Evolutionary conservation across 2,329 filamentous ascomycete genomes (phyloP).

Genomic region (Alternaria angustiovoidea): DNA sequence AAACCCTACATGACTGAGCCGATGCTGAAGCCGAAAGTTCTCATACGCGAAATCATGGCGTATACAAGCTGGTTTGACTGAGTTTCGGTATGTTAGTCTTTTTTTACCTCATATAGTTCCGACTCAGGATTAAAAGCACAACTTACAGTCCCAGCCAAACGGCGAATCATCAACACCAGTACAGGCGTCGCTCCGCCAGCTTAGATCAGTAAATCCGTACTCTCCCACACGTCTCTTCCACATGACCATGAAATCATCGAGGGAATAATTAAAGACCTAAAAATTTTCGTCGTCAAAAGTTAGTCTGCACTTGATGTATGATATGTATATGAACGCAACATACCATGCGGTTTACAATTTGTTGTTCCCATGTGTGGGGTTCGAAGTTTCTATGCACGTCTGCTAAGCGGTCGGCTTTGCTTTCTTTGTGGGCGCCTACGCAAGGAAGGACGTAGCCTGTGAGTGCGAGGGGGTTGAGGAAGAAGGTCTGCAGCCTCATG

Average conservation of each 20-base stretch:
- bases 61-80: background rate
- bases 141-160: constrained; percentile 8
- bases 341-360: background rate
- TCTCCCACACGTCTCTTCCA: background rate
- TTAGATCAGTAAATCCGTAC: background rate
- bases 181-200: background rate
- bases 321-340: background rate
- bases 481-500: background rate
- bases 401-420: background rate
- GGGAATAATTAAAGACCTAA: background rate
- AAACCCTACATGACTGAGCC: background rate
- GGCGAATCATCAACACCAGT: background rate
- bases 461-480: background rate
- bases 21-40: background rate
- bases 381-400: background rate
- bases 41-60: background rate
- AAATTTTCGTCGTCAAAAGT: background rate
- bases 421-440: background rate
- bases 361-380: background rate
- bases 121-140: background rate
- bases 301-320: background rate
- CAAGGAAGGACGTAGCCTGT: background rate
- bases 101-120: background rate
- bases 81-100: background rate
- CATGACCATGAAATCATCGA: background rate